Evolutionary conservation across 2,329 filamentous ascomycete genomes (phyloP).

Genomic region (Alternaria ethzedia): DNA sequence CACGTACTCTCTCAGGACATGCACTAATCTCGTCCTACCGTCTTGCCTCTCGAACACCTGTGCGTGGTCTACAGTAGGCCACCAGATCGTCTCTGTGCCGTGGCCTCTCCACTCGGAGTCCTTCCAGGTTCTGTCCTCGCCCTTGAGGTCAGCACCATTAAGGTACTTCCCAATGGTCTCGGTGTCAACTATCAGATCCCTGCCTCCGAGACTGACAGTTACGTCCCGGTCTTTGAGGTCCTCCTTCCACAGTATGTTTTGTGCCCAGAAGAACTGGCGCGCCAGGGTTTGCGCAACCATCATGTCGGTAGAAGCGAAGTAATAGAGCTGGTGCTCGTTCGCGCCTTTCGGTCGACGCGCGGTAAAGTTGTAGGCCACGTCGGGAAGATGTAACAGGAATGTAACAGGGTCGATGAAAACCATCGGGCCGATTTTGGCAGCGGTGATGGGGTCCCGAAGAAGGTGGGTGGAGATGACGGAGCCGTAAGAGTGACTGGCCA

Average conservation of each 20-base stretch:
- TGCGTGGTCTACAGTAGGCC: slow-evolving; percentile 67
- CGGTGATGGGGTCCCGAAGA: slow-evolving; percentile 57
- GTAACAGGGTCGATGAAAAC: slow-evolving; percentile 69
- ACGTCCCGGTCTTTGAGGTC: slow-evolving; percentile 60
- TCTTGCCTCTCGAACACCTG: slow-evolving; percentile 53
- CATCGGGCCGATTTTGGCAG: slow-evolving; percentile 55
- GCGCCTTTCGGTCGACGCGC: slow-evolving; percentile 50
- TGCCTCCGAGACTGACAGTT: slow-evolving; percentile 64
- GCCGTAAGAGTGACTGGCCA: slow-evolving; percentile 69
- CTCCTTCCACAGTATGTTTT: slow-evolving; percentile 74
- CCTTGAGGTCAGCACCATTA: slow-evolving; percentile 43
- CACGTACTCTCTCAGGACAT: slow-evolving; percentile 36
- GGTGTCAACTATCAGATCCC: slow-evolving; percentile 70
- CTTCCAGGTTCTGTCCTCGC: slow-evolving; percentile 40
- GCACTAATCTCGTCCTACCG: slow-evolving; percentile 29
- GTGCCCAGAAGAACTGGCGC: slow-evolving; percentile 73
- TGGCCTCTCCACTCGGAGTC: slow-evolving; percentile 46
- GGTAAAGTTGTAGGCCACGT: slow-evolving; percentile 74
- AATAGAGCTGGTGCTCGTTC: slow-evolving; percentile 75
- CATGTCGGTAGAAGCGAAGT: slow-evolving; percentile 72
- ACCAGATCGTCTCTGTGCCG: slow-evolving; percentile 66
- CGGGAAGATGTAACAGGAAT: slow-evolving; percentile 70
- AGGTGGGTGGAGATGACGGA: slow-evolving; percentile 68
- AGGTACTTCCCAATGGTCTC: slow-evolving; percentile 65
- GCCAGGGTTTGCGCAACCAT: slow-evolving; percentile 69